A percentile compares a stretch with the other conserved stretches of the same genome.
Evolutionary conservation across 768 basidiomycete genomes (phyloP).

Genomic region (Rhodotorula babjevae): DNA sequence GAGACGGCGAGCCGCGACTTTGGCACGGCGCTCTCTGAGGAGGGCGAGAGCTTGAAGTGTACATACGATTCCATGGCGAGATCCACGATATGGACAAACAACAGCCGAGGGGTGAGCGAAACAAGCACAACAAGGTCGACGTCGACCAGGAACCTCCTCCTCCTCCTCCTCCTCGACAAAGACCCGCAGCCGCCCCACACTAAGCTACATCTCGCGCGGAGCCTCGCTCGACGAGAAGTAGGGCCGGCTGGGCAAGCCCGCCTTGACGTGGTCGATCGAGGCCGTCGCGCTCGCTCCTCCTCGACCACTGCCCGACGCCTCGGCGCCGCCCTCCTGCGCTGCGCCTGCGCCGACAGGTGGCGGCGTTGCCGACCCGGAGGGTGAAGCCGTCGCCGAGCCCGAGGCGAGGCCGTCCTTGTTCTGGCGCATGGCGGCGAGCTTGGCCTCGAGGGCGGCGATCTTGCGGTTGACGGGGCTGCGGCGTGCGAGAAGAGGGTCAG

Average conservation of each 20-base stretch:
- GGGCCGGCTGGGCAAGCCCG: constrained; percentile 26
- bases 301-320: not conserved
- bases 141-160: no score
- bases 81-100: not conserved
- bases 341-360: not conserved
- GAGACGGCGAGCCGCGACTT: no score
- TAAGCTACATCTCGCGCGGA: constrained; percentile 23
- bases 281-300: not conserved
- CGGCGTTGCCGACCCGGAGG: not conserved
- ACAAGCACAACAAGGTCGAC: not conserved
- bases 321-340: not conserved
- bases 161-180: no score
- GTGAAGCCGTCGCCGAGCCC: not conserved
- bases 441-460: constrained; percentile 94
- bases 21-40: no score
- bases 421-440: constrained; percentile 64
- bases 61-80: no score
- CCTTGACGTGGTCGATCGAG: not conserved
- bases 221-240: constrained; percentile 17
- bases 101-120: not conserved
- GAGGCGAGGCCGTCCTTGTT: not conserved
- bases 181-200: no score
- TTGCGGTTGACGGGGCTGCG: constrained; percentile 67
- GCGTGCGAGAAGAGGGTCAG: not conserved
- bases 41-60: no score